These are phyloP conservation scores for Saururus chinensis DNA, from an alignment of 164 flowering plant species.

Conservation along the genomic window DNA sequence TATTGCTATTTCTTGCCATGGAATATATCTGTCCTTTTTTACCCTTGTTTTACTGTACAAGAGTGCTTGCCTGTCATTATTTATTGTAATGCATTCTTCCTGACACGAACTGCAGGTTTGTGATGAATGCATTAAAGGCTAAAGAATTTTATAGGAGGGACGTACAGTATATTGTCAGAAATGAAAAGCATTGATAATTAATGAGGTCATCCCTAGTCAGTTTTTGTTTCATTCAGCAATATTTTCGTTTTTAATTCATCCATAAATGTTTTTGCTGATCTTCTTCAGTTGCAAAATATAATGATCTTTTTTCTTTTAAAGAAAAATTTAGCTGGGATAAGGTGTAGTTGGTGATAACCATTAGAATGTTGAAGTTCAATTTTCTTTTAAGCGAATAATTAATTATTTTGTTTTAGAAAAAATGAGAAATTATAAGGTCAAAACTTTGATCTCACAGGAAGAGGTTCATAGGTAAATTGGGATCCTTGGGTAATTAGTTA, in stretches of 20 bases:
- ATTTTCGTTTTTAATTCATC: too few relatives aligned
- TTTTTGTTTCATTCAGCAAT: neutral
- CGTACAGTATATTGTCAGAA: conserved; percentile 85
- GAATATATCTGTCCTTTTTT: neutral
- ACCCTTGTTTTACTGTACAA: neutral
- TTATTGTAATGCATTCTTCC: neutral
- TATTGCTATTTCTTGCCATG: neutral
- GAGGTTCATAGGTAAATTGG: neutral
- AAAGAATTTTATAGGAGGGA: conserved; percentile 88
- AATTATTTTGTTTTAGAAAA: neutral
- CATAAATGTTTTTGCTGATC: neutral
- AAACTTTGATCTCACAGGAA: conserved; percentile 65
- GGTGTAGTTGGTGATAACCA: too few relatives aligned
- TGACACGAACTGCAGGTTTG: conserved; percentile 53
- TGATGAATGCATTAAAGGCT: conserved; percentile 91
- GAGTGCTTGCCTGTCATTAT: neutral
- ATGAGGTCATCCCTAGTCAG: conserved; percentile 47
- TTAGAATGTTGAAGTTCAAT: too few relatives aligned
- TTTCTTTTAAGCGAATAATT: too few relatives aligned
- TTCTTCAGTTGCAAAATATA: neutral
- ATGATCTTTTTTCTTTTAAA: too few relatives aligned
- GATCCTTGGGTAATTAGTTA: too few relatives aligned
- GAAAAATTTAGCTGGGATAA: too few relatives aligned
- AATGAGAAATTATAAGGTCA: neutral
- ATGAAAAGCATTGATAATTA: conserved; percentile 90